Evolutionary conservation across 2,329 filamentous ascomycete genomes (phyloP).

Genomic region (Cladobotryum protrusum): DNA sequence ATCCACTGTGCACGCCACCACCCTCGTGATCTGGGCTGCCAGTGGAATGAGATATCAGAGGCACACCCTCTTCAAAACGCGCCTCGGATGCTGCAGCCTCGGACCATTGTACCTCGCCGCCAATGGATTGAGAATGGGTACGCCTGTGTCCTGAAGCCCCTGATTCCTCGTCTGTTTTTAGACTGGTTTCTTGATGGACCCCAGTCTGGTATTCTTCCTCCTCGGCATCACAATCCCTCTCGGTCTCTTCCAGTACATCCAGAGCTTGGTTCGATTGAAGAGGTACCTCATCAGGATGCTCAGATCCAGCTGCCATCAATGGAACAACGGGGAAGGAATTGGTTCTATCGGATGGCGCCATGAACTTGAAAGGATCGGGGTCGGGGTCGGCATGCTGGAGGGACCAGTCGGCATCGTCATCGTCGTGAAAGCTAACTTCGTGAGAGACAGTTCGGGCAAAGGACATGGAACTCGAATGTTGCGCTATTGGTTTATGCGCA

Average conservation of each 20-base stretch:
- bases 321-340: slow-evolving; percentile 59
- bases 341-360: slow-evolving; percentile 50
- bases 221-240: slow-evolving; percentile 40
- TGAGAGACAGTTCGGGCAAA: slow-evolving; percentile 60
- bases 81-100: slow-evolving; percentile 45
- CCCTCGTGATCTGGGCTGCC: slow-evolving; percentile 3
- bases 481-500: slow-evolving; percentile 26
- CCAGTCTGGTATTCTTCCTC: slow-evolving; percentile 29
- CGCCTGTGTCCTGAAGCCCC: slow-evolving; percentile 17
- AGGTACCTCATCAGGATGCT: slow-evolving; percentile 29
- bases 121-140: slow-evolving; percentile 32
- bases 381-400: slow-evolving; percentile 45
- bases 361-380: slow-evolving; percentile 49
- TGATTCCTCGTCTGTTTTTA: slow-evolving; percentile 9
- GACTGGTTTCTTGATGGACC: slow-evolving; percentile 8
- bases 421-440: slow-evolving; percentile 53
- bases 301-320: slow-evolving; percentile 26
- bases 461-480: slow-evolving; percentile 55
- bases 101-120: slow-evolving; percentile 36
- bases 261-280: slow-evolving; percentile 46
- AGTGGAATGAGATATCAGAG: slow-evolving; percentile 44
- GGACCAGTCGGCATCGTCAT: slow-evolving; percentile 55
- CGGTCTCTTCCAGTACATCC: slow-evolving; percentile 47
- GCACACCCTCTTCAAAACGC: slow-evolving; percentile 64
- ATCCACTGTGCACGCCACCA: neutral